phyloP scores from a whole-genome alignment of 1,284 basidiomycete genomes.

The Papiliotrema fonsecae region DNA sequence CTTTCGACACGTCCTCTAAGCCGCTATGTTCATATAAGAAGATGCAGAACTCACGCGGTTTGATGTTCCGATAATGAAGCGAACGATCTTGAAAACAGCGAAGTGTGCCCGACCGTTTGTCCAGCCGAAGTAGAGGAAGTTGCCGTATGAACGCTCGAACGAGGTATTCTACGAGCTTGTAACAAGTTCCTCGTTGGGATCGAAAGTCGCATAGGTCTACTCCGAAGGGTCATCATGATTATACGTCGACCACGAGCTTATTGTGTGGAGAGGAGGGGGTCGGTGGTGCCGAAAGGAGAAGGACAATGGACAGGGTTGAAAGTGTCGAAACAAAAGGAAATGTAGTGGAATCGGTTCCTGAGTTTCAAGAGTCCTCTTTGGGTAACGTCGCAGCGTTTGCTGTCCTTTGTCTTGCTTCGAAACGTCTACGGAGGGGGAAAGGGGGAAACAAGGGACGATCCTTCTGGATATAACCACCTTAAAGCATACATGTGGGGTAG shows the following conservation, averaged over 20 bases:
- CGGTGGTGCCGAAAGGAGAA: background rate
- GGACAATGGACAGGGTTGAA: background rate
- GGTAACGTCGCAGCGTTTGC: too few species aligned
- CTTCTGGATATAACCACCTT: too few species aligned
- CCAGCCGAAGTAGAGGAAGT: background rate
- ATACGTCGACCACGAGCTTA: background rate
- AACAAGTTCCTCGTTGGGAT: background rate
- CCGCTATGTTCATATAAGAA: background rate
- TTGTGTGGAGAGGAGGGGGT: background rate
- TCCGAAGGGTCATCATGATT: background rate
- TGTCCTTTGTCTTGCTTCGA: too few species aligned
- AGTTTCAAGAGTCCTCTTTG: too few species aligned
- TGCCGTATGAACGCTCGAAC: background rate
- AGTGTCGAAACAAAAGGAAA: slow-evolving; percentile 1
- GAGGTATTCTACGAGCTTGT: slow-evolving; percentile 1
- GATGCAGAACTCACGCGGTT: slow-evolving; percentile 12
- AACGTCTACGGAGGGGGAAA: too few species aligned
- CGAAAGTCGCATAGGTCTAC: background rate
- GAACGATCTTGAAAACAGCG: background rate
- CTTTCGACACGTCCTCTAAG: background rate
- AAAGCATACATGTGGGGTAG: too few species aligned
- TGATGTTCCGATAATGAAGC: background rate
- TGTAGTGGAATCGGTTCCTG: background rate
- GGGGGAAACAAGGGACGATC: too few species aligned
- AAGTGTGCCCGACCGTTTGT: background rate